Percentiles rank a stretch among this genome's conserved stretches.
phyloP scores from a whole-genome alignment of 768 basidiomycete species.

The Boletus edulis region DNA sequence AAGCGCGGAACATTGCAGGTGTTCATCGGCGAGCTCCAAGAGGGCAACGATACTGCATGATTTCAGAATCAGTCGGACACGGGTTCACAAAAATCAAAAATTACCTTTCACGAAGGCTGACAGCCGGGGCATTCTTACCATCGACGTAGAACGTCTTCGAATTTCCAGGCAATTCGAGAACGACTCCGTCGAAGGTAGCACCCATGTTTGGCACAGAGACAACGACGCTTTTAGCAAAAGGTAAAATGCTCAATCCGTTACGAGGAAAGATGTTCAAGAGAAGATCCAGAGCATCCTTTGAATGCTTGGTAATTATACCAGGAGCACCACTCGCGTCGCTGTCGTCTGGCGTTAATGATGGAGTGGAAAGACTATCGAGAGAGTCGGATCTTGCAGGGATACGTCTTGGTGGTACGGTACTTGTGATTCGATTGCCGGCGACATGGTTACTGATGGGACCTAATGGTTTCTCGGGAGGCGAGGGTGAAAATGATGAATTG shows the following conservation, averaged over 20 bases:
- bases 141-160: constrained; percentile 82
- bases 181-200: constrained; percentile 71
- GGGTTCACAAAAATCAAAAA: constrained; percentile 10
- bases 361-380: constrained; percentile 52
- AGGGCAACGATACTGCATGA: constrained; percentile 74
- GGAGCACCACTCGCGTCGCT: constrained; percentile 43
- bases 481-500: constrained; percentile 31
- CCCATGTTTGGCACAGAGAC: constrained; percentile 70
- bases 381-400: constrained; percentile 43
- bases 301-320: constrained; percentile 43
- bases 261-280: constrained; percentile 77
- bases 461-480: constrained; percentile 22
- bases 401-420: constrained; percentile 38
- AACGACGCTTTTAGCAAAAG: constrained; percentile 72
- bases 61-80: constrained; percentile 1
- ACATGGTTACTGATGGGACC: constrained; percentile 18
- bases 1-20: constrained; percentile 70
- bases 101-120: constrained; percentile 82
- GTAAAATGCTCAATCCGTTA: constrained; percentile 62
- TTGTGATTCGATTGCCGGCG: constrained; percentile 21
- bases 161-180: constrained; percentile 68
- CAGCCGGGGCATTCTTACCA: constrained; percentile 75
- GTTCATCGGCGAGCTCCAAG: constrained; percentile 85
- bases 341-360: constrained; percentile 77
- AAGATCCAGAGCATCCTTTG: constrained; percentile 71